A percentile compares a stretch with the other conserved stretches of the same genome.
Evolutionary conservation across 805 yeast species (phyloP).

Genomic region (Suhomyces sp.): DNA sequence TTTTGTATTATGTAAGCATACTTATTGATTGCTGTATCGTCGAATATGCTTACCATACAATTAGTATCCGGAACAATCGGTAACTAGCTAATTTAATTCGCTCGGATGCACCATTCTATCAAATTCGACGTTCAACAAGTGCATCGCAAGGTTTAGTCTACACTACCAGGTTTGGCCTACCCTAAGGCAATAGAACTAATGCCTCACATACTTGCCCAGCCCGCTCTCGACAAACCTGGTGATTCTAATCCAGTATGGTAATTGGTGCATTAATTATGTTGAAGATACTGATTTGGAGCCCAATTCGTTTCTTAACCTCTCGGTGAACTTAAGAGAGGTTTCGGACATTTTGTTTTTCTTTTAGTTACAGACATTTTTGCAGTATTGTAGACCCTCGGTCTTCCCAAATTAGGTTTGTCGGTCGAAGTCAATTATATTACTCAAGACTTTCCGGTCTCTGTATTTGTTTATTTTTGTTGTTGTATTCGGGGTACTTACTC

Average conservation of each 20-base stretch:
- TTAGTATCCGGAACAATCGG: not conserved
- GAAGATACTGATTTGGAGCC: not conserved
- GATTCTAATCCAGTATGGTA: too few species aligned
- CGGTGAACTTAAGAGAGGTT: constrained; percentile 1
- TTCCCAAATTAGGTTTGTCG: not conserved
- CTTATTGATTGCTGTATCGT: not conserved
- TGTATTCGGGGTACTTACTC: not conserved
- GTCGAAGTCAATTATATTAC: not conserved
- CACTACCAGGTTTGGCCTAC: not conserved
- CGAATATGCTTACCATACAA: not conserved
- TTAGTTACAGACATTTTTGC: not conserved
- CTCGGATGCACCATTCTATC: not conserved
- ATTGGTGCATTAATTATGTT: not conserved
- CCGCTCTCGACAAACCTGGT: too few species aligned
- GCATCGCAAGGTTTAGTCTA: too few species aligned
- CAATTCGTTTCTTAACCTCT: not conserved
- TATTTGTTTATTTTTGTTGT: not conserved
- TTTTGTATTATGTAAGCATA: not conserved
- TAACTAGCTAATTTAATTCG: not conserved
- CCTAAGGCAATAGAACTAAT: not conserved
- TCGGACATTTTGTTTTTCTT: not conserved
- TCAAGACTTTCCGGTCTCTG: not conserved
- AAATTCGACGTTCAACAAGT: not conserved
- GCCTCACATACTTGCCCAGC: not conserved
- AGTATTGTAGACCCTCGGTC: not conserved